Base-by-base conservation (phyloP, 805 yeast genomes). In the Barnettozyma wickerhamii region DNA sequence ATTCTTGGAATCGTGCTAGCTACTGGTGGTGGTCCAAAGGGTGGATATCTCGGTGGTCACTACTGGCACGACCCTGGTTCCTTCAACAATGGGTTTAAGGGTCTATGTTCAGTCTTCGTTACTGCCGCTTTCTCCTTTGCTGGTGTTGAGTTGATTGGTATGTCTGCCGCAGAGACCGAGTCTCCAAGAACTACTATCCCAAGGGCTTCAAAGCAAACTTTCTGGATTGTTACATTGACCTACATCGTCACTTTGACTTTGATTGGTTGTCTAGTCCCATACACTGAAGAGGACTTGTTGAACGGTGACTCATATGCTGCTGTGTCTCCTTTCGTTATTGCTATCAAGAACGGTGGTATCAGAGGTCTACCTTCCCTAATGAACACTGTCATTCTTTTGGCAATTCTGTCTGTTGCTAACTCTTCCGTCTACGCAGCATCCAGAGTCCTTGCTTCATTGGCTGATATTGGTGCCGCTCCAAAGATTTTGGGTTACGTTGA, bases 271-370 rank as follows among this genome's bases (percentile, higher is more conserved):
- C 72, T 80, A 45, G 91, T 86, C n/a, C 90, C 91, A 13, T 82
- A 71, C 56, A 67, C 66, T 43, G 74, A 77, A 45, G 51, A 58
- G 1, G 60, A 75, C 45, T 61, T 73, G 40, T 74, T 75, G 43
- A 66, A 74, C 23, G 60, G 72, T 42, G 72, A 68, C 35, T 77
- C 72, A 38, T 77, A 75, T 48, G 83, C 82, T 33, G 63, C 79
- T 13, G 84, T 88, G 10, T 83, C 90, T 13, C 91, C 93, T 13
- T 84, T 84, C 51, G 91, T 84, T 40, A 77, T 84, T 62, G 85
- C 91, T 24, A 75, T 82, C 42, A 66, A 60, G 26, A 68, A 71
- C 36, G 84, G 83, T 20, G 85, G 86, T 44, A 79, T 81, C 47
- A 64, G 59, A 24, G 88, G 81, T 32, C 62, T 81, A 37, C 86